Evolutionary conservation across 75 land plant species (phyloP).

Genomic region (Sequoiadendron giganteum): DNA sequence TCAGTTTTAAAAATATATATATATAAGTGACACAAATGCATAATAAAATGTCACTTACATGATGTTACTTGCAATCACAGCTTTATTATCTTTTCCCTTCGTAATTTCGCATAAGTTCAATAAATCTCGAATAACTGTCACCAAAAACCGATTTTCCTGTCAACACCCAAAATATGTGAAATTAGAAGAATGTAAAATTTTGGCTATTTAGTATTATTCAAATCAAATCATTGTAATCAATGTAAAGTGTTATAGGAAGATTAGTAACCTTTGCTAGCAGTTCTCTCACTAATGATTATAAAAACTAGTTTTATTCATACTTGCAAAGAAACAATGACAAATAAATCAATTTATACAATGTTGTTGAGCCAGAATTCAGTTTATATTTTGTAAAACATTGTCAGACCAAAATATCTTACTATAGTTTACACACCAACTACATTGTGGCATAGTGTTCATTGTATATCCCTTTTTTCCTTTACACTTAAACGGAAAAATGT

Average conservation of each 20-base stretch:
- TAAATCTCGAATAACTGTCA: slow-evolving; percentile 92
- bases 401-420: too few species aligned
- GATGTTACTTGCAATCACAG: slow-evolving; percentile 98
- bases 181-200: not conserved
- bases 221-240: not conserved
- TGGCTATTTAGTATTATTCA: not conserved
- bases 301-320: not conserved
- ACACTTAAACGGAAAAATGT: too few species aligned
- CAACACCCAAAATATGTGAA: not conserved
- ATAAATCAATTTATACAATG: too few species aligned
- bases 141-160: slow-evolving; percentile 97
- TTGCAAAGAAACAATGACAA: not conserved
- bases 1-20: slow-evolving; percentile 1
- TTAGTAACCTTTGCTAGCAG: not conserved
- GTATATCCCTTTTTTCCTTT: too few species aligned
- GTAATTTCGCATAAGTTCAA: slow-evolving; percentile 95
- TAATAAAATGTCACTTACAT: slow-evolving; percentile 52
- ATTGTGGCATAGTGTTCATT: too few species aligned
- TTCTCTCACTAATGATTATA: not conserved
- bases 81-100: slow-evolving; percentile 98
- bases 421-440: too few species aligned
- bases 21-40: not conserved
- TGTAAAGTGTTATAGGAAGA: not conserved
- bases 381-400: too few species aligned
- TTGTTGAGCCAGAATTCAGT: too few species aligned